A percentile compares a stretch with the other conserved stretches of the same genome.
These are phyloP conservation scores for Benincasa hispida DNA, from an alignment of 306 rosid genomes.

Conservation along the genomic window DNA sequence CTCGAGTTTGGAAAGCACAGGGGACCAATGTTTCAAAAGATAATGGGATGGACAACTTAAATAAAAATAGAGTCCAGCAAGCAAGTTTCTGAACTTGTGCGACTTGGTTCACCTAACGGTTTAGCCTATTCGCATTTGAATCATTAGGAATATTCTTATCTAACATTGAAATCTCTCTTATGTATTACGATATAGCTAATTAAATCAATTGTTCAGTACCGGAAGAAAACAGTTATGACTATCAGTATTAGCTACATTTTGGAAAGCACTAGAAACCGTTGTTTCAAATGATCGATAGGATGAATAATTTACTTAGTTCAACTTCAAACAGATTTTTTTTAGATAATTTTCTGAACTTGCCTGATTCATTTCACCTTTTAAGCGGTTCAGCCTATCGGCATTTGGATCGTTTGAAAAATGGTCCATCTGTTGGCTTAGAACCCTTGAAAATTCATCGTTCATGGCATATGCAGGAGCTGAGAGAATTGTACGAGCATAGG, in stretches of 20 bases:
- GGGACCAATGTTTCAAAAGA: background rate
- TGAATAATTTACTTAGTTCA: background rate
- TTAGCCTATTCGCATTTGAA: slow-evolving; percentile 57
- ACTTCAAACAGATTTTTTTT: background rate
- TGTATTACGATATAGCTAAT: background rate
- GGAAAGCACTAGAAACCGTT: background rate
- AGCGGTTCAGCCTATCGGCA: slow-evolving; percentile 60
- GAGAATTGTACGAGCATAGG: slow-evolving; percentile 51
- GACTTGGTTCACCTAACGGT: slow-evolving; percentile 61
- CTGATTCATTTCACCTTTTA: slow-evolving; percentile 83
- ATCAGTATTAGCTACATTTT: background rate
- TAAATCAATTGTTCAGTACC: background rate
- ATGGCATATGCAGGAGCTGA: slow-evolving; percentile 59
- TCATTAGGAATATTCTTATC: slow-evolving; percentile 24
- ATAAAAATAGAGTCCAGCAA: background rate
- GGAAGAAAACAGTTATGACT: background rate
- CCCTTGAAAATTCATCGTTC: slow-evolving; percentile 73
- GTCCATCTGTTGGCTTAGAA: slow-evolving; percentile 62
- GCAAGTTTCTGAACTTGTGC: slow-evolving; percentile 20
- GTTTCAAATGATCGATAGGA: background rate
- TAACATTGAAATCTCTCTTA: background rate
- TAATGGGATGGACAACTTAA: background rate
- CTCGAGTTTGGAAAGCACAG: background rate
- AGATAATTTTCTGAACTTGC: slow-evolving; percentile 16
- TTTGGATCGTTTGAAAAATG: slow-evolving; percentile 63